Conservation (phyloP, 169 alveolate species). For the Amoebophrya sp. region DNA sequence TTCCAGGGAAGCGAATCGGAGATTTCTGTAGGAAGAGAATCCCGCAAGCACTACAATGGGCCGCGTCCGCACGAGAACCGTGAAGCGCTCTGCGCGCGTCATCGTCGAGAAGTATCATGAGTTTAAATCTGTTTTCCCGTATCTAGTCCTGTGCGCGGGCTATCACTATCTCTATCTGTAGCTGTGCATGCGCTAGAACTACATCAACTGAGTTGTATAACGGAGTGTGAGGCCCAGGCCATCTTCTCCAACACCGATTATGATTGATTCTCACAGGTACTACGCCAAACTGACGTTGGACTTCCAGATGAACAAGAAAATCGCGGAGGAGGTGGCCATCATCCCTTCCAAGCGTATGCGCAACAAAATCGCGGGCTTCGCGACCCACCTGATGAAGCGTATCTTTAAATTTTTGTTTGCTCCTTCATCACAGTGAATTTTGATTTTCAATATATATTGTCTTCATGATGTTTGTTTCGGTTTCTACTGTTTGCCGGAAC, state of each 20-base stretch:
- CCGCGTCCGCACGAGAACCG: constrained; percentile 99
- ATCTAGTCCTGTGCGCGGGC: no score
- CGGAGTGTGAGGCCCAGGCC: not conserved
- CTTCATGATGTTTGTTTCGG: no score
- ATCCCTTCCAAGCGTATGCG: constrained; percentile 86
- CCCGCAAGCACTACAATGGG: no score
- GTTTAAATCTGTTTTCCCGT: not conserved
- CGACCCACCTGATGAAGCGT: constrained; percentile 64
- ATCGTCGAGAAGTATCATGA: constrained; percentile 88
- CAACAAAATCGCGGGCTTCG: constrained; percentile 68
- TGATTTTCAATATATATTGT: no score
- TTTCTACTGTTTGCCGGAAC: no score
- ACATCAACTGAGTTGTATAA: not conserved
- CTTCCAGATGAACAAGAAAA: constrained; percentile 97
- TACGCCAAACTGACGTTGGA: constrained; percentile 72
- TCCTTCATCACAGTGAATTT: no score
- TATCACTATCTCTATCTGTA: no score
- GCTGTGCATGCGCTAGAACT: not conserved
- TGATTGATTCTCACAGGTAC: constrained; percentile 33
- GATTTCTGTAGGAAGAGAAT: no score
- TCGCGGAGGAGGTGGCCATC: constrained; percentile 96
- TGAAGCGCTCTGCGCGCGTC: constrained; percentile 97
- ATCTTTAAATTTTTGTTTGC: no score
- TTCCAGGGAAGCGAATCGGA: no score
- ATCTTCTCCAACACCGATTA: not conserved